Evolutionary conservation across 306 rosid species (phyloP).

Genomic region (Ammopiptanthus mongolicus): DNA sequence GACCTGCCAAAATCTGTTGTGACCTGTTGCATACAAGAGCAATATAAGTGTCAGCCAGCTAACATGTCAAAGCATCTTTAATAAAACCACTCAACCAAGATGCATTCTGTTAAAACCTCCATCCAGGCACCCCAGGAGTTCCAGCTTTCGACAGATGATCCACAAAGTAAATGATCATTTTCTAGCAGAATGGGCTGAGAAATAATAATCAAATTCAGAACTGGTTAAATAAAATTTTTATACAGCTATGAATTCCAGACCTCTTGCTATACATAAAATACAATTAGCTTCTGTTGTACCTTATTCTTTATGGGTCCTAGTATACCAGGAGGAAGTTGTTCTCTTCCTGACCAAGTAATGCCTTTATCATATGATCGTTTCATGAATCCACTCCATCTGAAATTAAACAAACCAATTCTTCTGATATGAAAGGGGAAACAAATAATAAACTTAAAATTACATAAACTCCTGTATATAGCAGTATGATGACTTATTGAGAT

Average conservation of each 20-base stretch:
- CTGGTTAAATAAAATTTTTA: neutral
- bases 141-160: conserved; percentile 99
- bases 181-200: conserved; percentile 86
- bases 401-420: conserved; percentile 15
- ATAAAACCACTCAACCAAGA: conserved; percentile 11
- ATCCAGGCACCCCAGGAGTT: conserved; percentile 98
- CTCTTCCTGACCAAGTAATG: conserved; percentile 70
- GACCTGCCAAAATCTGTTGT: conserved; percentile 60
- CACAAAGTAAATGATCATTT: conserved; percentile 70
- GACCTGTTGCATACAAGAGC: conserved; percentile 37
- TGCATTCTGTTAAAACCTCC: conserved; percentile 49
- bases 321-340: conserved; percentile 97
- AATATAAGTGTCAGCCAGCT: conserved; percentile 23
- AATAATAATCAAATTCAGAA: conserved; percentile 15
- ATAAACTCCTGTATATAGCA: neutral
- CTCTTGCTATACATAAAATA: neutral
- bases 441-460: conserved; percentile 10
- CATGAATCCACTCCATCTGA: conserved; percentile 91
- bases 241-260: neutral
- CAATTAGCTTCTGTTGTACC: conserved; percentile 38
- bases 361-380: conserved; percentile 86
- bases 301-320: conserved; percentile 95
- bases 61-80: conserved; percentile 8
- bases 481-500: neutral
- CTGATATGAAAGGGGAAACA: neutral